Evolutionary conservation across 768 basidiomycete species (phyloP), one percentile per base, ranked within the genome.

Genomic region (Obba rivulosa): DNA sequence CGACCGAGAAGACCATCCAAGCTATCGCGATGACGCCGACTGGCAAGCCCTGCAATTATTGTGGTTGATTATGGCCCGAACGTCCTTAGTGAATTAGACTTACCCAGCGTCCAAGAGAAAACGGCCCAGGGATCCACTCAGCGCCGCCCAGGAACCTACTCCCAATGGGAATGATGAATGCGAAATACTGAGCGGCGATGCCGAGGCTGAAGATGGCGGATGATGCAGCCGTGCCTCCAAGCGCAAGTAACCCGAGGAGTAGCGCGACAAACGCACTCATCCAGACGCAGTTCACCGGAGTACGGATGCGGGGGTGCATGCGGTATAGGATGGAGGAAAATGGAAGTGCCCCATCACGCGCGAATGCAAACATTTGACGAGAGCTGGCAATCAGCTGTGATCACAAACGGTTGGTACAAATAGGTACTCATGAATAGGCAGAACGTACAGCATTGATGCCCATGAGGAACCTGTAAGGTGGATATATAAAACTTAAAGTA

Each of bases 321-420:
- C 74, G 69, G 56, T 81, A 82, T 4, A 85, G 66, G 69, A 71
- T 79, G 8, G 62, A 54, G 0, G 83, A 85, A 50, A 85, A 75
- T 0, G 83, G 83, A 3, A 85, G 72, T 0, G 78, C 82, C 17
- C 73, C 75, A 57, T 87, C 83, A 1, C 85, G 75, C 21, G 81
- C 75, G 62, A 87, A 85, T 1, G 84, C 84, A 56, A 85, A 87
- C 0, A 77, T 78, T 62, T 88, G 85, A 3, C 85, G 75, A 0
- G 75, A 77, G 7, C 68, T 64, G 7, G 72, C 72, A 16, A 69
- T 61, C 22, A 74, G 65, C 64, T 65, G 24, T 34, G 31, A 41
- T 40, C 31, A 31, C 34, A 21, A 14, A 44, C 11, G 16, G 4
- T 44, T 11, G 18, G 28, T 16, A 42, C 4, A 18, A 4, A n/a